A percentile compares a stretch with the other conserved stretches of the same genome.
phyloP scores from a whole-genome alignment of 2,329 filamentous ascomycete species.

The Rutstroemia sp. region DNA sequence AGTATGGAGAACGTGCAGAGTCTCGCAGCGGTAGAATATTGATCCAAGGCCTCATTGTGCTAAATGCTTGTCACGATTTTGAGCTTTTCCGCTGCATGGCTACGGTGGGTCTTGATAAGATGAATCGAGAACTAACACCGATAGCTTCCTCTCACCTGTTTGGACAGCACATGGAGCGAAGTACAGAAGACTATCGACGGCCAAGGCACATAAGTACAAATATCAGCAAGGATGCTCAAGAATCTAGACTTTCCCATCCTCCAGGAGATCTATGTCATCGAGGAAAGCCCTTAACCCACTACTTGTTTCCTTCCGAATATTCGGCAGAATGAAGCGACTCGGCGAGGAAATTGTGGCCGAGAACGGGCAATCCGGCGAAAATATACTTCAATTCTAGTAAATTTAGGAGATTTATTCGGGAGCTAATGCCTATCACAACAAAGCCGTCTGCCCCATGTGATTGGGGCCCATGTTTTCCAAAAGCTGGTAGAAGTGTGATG shows the following conservation, averaged over 20 bases:
- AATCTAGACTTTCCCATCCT: background rate
- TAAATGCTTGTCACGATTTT: no score
- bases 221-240: background rate
- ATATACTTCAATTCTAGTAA: no score
- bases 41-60: no score
- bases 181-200: conserved; percentile 1
- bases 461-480: background rate
- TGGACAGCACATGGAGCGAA: background rate
- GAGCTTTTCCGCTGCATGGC: no score
- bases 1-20: background rate
- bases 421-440: no score
- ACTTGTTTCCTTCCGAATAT: background rate
- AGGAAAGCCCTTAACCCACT: no score
- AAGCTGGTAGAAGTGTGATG: no score
- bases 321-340: background rate
- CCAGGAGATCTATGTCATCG: background rate
- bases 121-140: background rate
- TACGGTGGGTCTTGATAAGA: background rate
- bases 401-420: no score
- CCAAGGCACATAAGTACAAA: background rate
- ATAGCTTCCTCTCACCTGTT: background rate
- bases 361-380: no score
- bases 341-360: no score
- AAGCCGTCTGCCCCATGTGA: background rate
- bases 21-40: background rate